Conservation (phyloP, 345 rosid species). For the Conringia planisiliqua region DNA sequence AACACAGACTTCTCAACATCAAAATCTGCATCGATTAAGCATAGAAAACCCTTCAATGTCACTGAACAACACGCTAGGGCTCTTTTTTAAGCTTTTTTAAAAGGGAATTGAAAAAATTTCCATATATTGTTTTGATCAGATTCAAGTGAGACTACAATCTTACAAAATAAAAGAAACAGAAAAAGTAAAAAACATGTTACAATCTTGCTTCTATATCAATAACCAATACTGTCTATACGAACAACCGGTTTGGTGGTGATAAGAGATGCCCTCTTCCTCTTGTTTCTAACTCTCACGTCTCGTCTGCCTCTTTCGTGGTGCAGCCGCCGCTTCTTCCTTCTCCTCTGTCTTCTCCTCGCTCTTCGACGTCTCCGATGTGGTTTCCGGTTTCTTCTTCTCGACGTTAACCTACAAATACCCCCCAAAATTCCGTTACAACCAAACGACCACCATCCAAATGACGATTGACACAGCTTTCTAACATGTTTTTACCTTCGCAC, state of each 20-base stretch:
- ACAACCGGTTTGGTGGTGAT: background rate
- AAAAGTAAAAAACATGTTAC: background rate
- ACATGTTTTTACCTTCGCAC: constrained; percentile 44
- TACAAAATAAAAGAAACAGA: background rate
- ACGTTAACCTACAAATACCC: constrained; percentile 33
- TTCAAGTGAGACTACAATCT: background rate
- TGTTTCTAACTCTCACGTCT: constrained; percentile 4
- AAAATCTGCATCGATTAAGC: no score
- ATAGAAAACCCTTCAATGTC: no score
- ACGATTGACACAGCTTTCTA: background rate
- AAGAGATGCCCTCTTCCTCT: no score
- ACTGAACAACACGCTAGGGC: no score
- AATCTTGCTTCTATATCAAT: background rate
- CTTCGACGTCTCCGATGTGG: constrained; percentile 38
- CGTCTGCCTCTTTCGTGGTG: constrained; percentile 43
- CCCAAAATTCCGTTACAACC: background rate
- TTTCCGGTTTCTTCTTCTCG: constrained; percentile 32
- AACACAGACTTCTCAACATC: no score
- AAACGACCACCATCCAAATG: background rate
- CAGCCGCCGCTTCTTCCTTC: constrained; percentile 38
- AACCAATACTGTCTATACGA: constrained; percentile 11
- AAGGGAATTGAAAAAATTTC: background rate
- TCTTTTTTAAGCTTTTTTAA: no score
- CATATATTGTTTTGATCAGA: background rate
- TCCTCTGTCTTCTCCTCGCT: constrained; percentile 40